Percentiles rank a stretch among this genome's conserved stretches.
Conservation (phyloP, 2,329 filamentous ascomycete species). For the Aspergillus hiratsukae region DNA sequence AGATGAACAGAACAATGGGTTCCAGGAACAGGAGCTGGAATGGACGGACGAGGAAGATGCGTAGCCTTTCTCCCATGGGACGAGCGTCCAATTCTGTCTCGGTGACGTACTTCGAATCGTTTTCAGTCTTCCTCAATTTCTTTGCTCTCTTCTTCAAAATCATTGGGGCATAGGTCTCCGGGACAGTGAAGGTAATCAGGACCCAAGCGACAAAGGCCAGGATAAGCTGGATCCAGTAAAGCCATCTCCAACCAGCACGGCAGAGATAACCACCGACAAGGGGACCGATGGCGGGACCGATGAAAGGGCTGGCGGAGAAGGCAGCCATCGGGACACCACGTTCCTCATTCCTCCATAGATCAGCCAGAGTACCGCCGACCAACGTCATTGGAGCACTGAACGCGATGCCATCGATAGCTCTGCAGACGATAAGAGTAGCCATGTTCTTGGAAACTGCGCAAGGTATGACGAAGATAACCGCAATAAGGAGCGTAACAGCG, state of each 20-base stretch:
- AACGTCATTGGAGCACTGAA: constrained; percentile 85
- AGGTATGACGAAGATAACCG: constrained; percentile 75
- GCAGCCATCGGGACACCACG: constrained; percentile 82
- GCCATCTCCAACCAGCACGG: constrained; percentile 74
- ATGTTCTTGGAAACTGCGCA: constrained; percentile 75
- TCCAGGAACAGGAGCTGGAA: constrained; percentile 82
- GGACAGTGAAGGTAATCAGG: constrained; percentile 80
- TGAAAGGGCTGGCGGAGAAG: constrained; percentile 76
- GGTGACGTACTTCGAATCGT: constrained; percentile 65
- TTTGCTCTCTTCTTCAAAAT: constrained; percentile 67
- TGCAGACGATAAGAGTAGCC: constrained; percentile 68
- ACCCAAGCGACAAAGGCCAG: constrained; percentile 65
- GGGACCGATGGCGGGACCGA: constrained; percentile 73
- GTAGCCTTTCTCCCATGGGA: constrained; percentile 63
- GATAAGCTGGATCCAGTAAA: constrained; percentile 85
- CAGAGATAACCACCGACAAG: constrained; percentile 72
- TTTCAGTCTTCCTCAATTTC: constrained; percentile 66
- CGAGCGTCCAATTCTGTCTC: constrained; percentile 74
- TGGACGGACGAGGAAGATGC: constrained; percentile 72
- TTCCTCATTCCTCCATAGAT: constrained; percentile 81
- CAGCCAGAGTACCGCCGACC: constrained; percentile 75
- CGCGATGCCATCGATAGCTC: constrained; percentile 74
- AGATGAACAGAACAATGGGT: constrained; percentile 78
- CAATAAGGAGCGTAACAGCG: constrained; percentile 60
- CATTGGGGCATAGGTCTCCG: constrained; percentile 80